Conservation (phyloP, 441 rosid species). For the Raphanus hybrid region DNA sequence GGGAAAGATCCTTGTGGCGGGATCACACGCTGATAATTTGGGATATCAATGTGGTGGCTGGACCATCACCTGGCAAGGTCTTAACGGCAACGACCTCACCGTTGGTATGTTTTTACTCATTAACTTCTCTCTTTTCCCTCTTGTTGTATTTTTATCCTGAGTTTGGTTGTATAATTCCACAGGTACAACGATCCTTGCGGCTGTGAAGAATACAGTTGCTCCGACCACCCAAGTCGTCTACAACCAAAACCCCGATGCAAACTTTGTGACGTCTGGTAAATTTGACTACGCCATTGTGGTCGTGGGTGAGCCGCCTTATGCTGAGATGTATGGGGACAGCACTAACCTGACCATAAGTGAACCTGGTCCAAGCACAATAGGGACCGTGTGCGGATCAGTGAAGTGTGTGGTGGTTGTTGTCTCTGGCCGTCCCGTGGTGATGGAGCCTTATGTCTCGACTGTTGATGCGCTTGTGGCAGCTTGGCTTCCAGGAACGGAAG, state of each 20-base stretch:
- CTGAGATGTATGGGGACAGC: conserved; percentile 76
- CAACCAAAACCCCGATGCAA: conserved; percentile 53
- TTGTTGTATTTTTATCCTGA: not conserved
- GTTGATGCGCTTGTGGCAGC: conserved; percentile 78
- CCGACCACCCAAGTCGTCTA: conserved; percentile 59
- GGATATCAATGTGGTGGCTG: conserved; percentile 76
- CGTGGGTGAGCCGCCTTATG: conserved; percentile 79
- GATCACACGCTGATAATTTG: conserved; percentile 63
- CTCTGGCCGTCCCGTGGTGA: conserved; percentile 75
- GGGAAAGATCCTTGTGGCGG: conserved; percentile 57
- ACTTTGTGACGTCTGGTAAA: conserved; percentile 56
- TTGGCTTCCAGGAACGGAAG: conserved; percentile 90
- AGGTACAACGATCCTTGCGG: conserved; percentile 82
- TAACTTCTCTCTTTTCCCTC: not conserved
- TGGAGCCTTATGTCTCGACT: conserved; percentile 60
- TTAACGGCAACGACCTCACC: conserved; percentile 54
- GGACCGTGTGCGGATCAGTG: conserved; percentile 60
- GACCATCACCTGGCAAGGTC: conserved; percentile 75
- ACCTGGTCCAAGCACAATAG: conserved; percentile 69
- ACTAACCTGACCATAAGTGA: conserved; percentile 64
- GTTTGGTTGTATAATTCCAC: conserved; percentile 20
- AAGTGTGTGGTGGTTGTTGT: conserved; percentile 68
- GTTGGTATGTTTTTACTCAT: conserved; percentile 42
- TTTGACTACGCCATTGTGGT: conserved; percentile 74
- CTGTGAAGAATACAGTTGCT: conserved; percentile 64